Evolutionary conservation across 257 asterid species (phyloP), one percentile per base, ranked within the genome.

Genomic region (Thymus quinquecostatus): DNA sequence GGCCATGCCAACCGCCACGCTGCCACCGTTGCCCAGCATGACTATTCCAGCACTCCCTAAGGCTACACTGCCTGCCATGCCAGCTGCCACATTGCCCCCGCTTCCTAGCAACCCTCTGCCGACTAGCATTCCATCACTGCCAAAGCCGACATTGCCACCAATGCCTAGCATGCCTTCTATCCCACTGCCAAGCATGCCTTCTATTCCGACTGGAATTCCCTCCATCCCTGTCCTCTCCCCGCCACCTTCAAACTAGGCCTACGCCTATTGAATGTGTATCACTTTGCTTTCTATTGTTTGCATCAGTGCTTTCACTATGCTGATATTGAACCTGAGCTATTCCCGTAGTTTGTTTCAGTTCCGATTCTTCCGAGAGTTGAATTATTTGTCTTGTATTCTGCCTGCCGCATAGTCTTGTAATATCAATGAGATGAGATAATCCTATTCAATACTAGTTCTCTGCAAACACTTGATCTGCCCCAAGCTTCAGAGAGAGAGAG

Each of bases 141-240:
- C 80, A 8, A 56, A 75, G 48, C 78, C 81, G 6, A 82, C 85
- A 30, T 32, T 78, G 50, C 80, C 80, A 0, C 64, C 69, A 11
- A 64, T 73, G 8, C 84, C 84, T 6, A 69, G 66, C 32, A 74
- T 81, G 55, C 59, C 59, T 27, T 56, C 79, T 21, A 64, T 44
- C 64, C 66, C 78, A 40, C 41, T 73, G 12, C 83, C 84, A 10
- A 69, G 68, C 34, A 74, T 81, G 57, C 85, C 85, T 10, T 61
- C 79, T 27, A 21, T 75, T 44, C 81, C 77, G 32, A 62, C 75
- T 36, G 11, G 77, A 1, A 58, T 82, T 36, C 83, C 83, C 4
- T 73, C 80, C 67, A 55, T 82, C 34, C 88, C 84, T 12, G 57
- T 68, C 67, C 60, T 53, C 75, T 40, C 88, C 7, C 75, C 84